Evolutionary conservation across 1,139 yeast genomes (phyloP).

Genomic region (Blastobotrys malaysiensis): DNA sequence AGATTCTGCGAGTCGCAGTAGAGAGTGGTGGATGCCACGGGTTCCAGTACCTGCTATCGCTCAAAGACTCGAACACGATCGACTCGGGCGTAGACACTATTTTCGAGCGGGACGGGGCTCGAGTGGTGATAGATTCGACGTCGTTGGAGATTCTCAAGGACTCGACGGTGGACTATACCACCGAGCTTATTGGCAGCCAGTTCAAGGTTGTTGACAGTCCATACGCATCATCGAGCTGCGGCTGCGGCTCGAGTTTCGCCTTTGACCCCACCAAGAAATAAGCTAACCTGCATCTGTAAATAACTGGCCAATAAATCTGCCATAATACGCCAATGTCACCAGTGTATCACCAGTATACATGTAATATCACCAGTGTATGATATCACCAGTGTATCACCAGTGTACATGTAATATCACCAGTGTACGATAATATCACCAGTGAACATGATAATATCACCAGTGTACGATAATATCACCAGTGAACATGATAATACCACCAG

Average conservation of each 20-base stretch:
- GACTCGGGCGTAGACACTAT: conserved; percentile 43
- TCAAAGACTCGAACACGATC: conserved; percentile 46
- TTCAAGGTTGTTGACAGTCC: conserved; percentile 90
- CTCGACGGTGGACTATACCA: conserved; percentile 81
- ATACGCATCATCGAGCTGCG: conserved; percentile 86
- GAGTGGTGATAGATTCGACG: conserved; percentile 70
- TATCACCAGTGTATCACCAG: too few species aligned
- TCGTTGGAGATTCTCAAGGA: conserved; percentile 80
- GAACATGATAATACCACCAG: too few species aligned
- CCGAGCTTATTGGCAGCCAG: conserved; percentile 91
- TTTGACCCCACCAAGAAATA: conserved; percentile 60
- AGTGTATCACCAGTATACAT: too few species aligned
- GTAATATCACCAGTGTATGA: too few species aligned
- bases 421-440: too few species aligned
- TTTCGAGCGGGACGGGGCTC: conserved; percentile 65
- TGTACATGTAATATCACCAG: too few species aligned
- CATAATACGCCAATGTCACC: too few species aligned
- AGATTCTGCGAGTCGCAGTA: conserved; percentile 72
- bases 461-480: too few species aligned
- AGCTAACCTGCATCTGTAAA: conserved; percentile 2
- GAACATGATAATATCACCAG: too few species aligned
- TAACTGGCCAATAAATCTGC: not conserved
- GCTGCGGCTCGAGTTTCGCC: conserved; percentile 95
- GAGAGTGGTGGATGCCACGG: conserved; percentile 99
- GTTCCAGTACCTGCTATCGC: conserved; percentile 75